These are phyloP conservation scores for Phyllosticta citriasiana DNA, from an alignment of 2,329 filamentous ascomycete species.

Conservation along the genomic window DNA sequence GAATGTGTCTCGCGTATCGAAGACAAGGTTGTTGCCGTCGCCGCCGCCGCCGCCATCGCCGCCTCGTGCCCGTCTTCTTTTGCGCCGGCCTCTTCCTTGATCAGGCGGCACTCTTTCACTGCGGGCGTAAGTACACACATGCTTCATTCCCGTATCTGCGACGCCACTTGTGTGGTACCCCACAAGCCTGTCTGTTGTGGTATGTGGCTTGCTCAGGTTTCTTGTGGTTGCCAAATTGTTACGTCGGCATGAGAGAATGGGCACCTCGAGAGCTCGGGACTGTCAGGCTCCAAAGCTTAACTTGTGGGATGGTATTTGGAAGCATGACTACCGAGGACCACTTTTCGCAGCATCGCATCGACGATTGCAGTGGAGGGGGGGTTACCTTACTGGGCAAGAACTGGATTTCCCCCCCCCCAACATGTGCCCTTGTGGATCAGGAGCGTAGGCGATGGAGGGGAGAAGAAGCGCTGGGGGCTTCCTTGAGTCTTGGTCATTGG, in stretches of 20 bases:
- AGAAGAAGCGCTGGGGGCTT: neutral
- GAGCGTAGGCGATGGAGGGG: too few relatives aligned
- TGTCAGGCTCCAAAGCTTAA: neutral
- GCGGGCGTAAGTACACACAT: neutral
- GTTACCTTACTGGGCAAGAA: too few relatives aligned
- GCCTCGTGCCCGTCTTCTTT: too few relatives aligned
- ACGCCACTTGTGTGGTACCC: neutral
- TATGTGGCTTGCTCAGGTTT: neutral
- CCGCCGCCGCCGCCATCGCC: neutral
- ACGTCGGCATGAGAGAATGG: neutral
- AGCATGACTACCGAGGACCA: neutral
- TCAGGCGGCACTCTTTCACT: neutral
- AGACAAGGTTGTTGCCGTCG: neutral
- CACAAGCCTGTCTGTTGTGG: neutral
- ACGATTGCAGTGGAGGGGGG: neutral
- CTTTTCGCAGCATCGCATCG: neutral
- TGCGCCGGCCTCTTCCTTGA: neutral
- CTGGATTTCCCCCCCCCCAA: too few relatives aligned
- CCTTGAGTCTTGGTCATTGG: neutral
- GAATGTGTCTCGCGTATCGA: neutral
- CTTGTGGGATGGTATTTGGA: neutral
- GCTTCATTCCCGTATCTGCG: neutral
- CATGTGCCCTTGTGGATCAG: too few relatives aligned
- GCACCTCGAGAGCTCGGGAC: neutral
- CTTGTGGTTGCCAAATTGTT: neutral